A percentile compares a stretch with the other conserved stretches of the same genome.
Evolutionary conservation across 2,329 filamentous ascomycete genomes (phyloP).

Genomic region (Claviceps sp.): DNA sequence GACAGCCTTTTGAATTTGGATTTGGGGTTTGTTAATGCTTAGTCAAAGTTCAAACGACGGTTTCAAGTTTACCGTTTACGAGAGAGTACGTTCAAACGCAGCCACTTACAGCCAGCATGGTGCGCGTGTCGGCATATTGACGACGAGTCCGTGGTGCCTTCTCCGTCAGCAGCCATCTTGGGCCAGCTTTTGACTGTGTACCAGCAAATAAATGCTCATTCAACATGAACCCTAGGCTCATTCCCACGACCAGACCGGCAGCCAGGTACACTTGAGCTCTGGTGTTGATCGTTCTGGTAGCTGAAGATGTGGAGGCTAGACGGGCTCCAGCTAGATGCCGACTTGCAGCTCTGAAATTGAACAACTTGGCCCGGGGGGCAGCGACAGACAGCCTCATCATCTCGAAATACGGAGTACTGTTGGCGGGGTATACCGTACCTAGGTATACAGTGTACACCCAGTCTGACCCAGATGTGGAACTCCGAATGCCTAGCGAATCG

Average conservation of each 20-base stretch:
- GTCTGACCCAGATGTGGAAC: neutral
- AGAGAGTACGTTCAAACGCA: too few relatives aligned
- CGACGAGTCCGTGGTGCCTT: neutral
- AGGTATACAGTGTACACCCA: too few relatives aligned
- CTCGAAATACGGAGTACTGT: neutral
- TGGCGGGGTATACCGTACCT: neutral
- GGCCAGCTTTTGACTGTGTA: neutral
- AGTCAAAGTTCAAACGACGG: too few relatives aligned
- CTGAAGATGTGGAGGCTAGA: neutral
- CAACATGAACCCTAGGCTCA: neutral
- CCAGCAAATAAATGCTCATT: neutral
- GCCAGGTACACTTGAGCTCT: neutral
- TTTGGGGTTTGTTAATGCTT: too few relatives aligned
- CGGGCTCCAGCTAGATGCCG: neutral
- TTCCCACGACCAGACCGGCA: constrained; percentile 1
- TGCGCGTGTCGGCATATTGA: constrained; percentile 12
- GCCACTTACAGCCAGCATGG: constrained; percentile 10
- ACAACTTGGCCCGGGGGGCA: neutral
- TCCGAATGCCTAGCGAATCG: too few relatives aligned
- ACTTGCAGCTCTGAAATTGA: neutral
- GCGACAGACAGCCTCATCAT: neutral
- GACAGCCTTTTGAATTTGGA: constrained; percentile 6
- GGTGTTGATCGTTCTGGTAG: neutral
- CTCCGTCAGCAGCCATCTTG: constrained; percentile 8
- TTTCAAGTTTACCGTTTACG: too few relatives aligned